Conservation (phyloP, 192 early-diverging fungal species). For the Lobosporangium transversale region DNA sequence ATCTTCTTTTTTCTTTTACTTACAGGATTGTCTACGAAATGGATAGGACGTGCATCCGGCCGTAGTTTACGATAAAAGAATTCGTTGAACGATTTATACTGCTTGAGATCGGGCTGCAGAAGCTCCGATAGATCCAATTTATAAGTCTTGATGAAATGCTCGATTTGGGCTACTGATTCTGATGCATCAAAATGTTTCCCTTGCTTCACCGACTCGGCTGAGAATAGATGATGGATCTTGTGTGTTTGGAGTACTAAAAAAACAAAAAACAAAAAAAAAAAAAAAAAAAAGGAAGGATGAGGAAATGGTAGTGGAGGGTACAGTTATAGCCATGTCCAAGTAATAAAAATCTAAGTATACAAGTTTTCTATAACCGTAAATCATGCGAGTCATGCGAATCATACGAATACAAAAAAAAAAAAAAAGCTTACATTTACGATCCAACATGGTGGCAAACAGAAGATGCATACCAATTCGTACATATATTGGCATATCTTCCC, state of each 20-base stretch:
- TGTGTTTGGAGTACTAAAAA: constrained; percentile 26
- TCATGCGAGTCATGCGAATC: no score
- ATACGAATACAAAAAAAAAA: background rate
- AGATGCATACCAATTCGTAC: constrained; percentile 65
- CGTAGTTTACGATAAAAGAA: constrained; percentile 81
- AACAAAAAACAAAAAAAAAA: background rate
- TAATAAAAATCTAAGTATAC: no score
- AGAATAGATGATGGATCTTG: constrained; percentile 42
- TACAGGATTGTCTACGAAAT: constrained; percentile 45
- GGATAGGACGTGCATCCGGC: constrained; percentile 62
- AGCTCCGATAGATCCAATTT: constrained; percentile 74
- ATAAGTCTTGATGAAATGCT: constrained; percentile 73
- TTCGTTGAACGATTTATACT: constrained; percentile 73
- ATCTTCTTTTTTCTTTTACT: constrained; percentile 2
- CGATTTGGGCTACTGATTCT: constrained; percentile 67
- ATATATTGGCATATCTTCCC: constrained; percentile 65
- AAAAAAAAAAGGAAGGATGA: background rate
- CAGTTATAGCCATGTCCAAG: background rate
- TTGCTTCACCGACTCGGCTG: constrained; percentile 52
- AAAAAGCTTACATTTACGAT: constrained; percentile 38
- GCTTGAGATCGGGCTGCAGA: constrained; percentile 56
- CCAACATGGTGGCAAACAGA: constrained; percentile 54
- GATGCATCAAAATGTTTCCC: constrained; percentile 72
- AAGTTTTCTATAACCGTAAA: no score
- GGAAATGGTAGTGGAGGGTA: no score